These are phyloP conservation scores for Panaeolus papilionaceus DNA, from an alignment of 768 basidiomycete genomes.

Conservation along the genomic window DNA sequence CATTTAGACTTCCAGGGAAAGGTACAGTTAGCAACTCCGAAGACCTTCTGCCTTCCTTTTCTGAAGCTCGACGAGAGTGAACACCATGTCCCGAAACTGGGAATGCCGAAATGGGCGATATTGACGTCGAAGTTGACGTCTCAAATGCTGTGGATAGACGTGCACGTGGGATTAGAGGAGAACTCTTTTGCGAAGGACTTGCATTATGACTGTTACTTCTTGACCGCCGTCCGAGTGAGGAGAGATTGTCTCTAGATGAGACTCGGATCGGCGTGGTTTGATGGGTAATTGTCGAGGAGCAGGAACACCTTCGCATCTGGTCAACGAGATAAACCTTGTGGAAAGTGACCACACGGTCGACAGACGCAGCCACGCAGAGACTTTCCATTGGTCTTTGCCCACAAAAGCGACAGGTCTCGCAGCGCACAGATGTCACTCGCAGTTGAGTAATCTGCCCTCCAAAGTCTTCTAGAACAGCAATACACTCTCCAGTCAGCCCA, in stretches of 20 bases:
- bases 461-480: conserved; percentile 64
- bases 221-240: conserved; percentile 57
- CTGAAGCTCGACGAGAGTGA: conserved; percentile 74
- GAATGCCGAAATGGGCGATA: conserved; percentile 49
- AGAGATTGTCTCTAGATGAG: conserved; percentile 46
- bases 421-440: conserved; percentile 60
- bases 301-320: conserved; percentile 70
- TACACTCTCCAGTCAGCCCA: conserved; percentile 63
- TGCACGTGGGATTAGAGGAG: conserved; percentile 55
- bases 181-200: conserved; percentile 44
- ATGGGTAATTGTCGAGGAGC: conserved; percentile 39
- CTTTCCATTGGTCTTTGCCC: conserved; percentile 71
- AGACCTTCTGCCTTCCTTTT: conserved; percentile 58
- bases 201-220: conserved; percentile 63
- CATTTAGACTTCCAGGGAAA: conserved; percentile 34
- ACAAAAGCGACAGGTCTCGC: conserved; percentile 72
- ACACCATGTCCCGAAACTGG: conserved; percentile 84
- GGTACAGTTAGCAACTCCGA: conserved; percentile 54
- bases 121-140: conserved; percentile 26
- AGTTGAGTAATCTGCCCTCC: conserved; percentile 65
- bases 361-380: conserved; percentile 69
- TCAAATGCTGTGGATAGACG: conserved; percentile 57
- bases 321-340: conserved; percentile 68
- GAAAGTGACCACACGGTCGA: conserved; percentile 66
- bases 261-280: conserved; percentile 31